Evolutionary conservation across 768 basidiomycete genomes (phyloP).

Genomic region (Boletus pseudo-olivaceus): DNA sequence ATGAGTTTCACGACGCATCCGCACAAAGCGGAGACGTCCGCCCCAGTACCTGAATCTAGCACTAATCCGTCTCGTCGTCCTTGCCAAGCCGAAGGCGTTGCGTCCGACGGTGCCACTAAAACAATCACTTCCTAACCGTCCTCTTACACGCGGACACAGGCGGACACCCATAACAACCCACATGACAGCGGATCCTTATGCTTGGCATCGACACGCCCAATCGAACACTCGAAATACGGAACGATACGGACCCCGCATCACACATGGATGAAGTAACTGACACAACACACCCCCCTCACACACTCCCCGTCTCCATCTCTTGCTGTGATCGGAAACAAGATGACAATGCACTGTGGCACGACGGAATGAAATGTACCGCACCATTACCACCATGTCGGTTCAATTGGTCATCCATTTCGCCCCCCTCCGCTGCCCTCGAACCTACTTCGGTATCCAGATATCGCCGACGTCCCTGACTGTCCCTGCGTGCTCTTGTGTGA

Average conservation of each 20-base stretch:
- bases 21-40: not conserved
- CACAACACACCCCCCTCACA: not conserved
- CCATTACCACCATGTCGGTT: not conserved
- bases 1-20: not conserved
- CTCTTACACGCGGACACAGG: constrained; percentile 3
- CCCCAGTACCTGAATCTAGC: constrained; percentile 6
- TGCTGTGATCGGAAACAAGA: constrained; percentile 6
- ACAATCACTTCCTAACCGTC: not conserved
- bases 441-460: not conserved
- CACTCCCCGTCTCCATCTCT: not conserved
- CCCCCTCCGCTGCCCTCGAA: not conserved
- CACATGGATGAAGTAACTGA: not conserved
- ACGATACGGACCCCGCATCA: constrained; percentile 8
- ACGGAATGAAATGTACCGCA: not conserved
- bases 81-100: not conserved
- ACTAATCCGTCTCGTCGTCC: not conserved
- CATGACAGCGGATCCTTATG: constrained; percentile 9
- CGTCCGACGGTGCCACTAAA: not conserved
- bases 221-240: constrained; percentile 4
- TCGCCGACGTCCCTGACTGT: not conserved
- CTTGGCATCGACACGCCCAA: constrained; percentile 2
- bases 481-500: not conserved
- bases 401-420: not conserved
- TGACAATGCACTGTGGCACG: constrained; percentile 3
- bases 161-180: constrained; percentile 9